These are phyloP conservation scores for Rostrohypoxylon terebratum DNA, from an alignment of 495 filamentous ascomycete genomes.

Conservation along the genomic window DNA sequence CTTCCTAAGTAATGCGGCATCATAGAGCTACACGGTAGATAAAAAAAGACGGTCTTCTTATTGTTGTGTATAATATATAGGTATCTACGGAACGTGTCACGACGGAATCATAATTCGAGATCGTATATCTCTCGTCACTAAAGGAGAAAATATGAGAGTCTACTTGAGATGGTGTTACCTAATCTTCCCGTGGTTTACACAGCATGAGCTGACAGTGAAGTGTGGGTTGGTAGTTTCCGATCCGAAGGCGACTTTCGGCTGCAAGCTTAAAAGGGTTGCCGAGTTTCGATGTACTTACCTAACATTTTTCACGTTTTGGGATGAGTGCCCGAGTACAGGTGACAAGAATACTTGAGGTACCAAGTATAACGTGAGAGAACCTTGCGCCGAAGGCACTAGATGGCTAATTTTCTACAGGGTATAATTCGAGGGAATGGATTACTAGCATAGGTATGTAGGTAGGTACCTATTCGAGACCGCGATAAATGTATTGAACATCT, in stretches of 20 bases:
- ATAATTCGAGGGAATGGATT: not conserved
- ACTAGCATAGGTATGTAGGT: not conserved
- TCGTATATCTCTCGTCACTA: not conserved
- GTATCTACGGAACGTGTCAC: slow-evolving; percentile 11
- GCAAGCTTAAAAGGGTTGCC: not conserved
- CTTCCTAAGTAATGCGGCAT: slow-evolving; percentile 29
- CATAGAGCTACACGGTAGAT: slow-evolving; percentile 40
- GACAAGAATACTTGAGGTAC: not conserved
- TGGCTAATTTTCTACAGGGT: not conserved
- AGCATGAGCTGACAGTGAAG: not conserved
- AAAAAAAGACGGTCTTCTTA: slow-evolving; percentile 27
- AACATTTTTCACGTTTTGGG: not conserved
- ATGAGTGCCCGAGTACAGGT: not conserved
- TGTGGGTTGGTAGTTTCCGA: not conserved
- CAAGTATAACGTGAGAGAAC: not conserved
- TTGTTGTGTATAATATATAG: slow-evolving; percentile 25
- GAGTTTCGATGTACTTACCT: not conserved
- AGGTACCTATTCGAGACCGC: not conserved
- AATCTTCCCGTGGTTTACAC: not conserved
- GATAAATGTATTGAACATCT: not conserved
- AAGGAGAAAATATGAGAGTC: not conserved
- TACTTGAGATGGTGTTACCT: not conserved
- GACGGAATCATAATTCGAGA: slow-evolving; percentile 17
- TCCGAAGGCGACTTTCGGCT: not conserved
- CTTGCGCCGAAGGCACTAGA: not conserved